Conservation (phyloP, 345 rosid genomes). For the Theobroma cacao region DNA sequence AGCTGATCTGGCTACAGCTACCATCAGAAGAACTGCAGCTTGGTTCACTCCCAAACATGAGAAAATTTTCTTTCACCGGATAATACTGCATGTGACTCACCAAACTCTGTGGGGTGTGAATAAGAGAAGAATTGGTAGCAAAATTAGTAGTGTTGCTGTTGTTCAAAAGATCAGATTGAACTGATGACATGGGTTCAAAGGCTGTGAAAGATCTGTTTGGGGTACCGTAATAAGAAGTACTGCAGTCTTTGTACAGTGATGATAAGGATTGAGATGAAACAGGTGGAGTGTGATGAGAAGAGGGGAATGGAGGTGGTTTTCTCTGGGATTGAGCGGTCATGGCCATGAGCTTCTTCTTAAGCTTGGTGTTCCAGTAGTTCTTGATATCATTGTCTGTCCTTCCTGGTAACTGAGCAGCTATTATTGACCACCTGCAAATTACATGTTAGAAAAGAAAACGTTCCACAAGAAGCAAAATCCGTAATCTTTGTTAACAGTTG, state of each 20-base stretch:
- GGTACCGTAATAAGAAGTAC: slow-evolving; percentile 7
- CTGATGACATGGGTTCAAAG: slow-evolving; percentile 25
- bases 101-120: slow-evolving; percentile 28
- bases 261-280: slow-evolving; percentile 12
- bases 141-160: slow-evolving; percentile 8
- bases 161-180: slow-evolving; percentile 21
- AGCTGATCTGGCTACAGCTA: slow-evolving; percentile 47
- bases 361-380: slow-evolving; percentile 96
- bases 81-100: slow-evolving; percentile 35
- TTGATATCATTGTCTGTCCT: slow-evolving; percentile 95
- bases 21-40: slow-evolving; percentile 65
- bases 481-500: slow-evolving; percentile 2
- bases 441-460: slow-evolving; percentile 9
- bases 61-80: slow-evolving; percentile 41
- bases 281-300: slow-evolving; percentile 29
- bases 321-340: slow-evolving; percentile 40
- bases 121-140: slow-evolving; percentile 12
- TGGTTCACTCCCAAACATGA: slow-evolving; percentile 58
- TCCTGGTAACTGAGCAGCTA: slow-evolving; percentile 93
- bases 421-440: slow-evolving; percentile 88
- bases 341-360: slow-evolving; percentile 77
- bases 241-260: slow-evolving; percentile 26
- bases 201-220: slow-evolving; percentile 20
- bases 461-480: slow-evolving; percentile 12
- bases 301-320: slow-evolving; percentile 40